phyloP scores from a whole-genome alignment of 139 green algal species.

The Chlamydomonas eustigma region DNA sequence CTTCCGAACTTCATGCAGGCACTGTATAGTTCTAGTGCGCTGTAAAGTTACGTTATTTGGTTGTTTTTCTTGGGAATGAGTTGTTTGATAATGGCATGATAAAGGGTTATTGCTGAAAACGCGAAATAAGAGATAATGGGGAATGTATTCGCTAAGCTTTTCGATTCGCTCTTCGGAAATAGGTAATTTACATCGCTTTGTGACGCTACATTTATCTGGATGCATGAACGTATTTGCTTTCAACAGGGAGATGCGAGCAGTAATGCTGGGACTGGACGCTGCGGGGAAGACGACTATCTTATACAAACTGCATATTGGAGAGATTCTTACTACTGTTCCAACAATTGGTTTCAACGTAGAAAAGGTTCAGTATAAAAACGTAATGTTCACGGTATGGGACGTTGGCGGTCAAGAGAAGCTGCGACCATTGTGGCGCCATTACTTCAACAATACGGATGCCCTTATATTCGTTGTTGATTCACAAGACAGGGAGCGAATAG shows the following conservation, averaged over 20 bases:
- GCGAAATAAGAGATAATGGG: too few relatives aligned
- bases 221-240: too few relatives aligned
- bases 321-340: constrained; percentile 77
- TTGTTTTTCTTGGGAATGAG: too few relatives aligned
- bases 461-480: constrained; percentile 99
- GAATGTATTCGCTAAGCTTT: background rate
- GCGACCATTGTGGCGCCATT: constrained; percentile 78
- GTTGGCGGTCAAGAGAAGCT: constrained; percentile 67
- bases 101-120: too few relatives aligned
- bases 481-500: constrained; percentile 92
- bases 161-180: background rate
- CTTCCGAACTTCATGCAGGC: too few relatives aligned
- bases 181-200: background rate
- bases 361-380: constrained; percentile 94
- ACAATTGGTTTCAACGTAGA: constrained; percentile 91
- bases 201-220: background rate
- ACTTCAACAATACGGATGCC: constrained; percentile 97
- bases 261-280: constrained; percentile 86
- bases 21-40: too few relatives aligned
- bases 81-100: too few relatives aligned
- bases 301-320: constrained; percentile 98
- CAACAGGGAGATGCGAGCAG: constrained; percentile 88
- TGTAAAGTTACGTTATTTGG: too few relatives aligned
- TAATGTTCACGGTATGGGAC: constrained; percentile 95
- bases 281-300: constrained; percentile 98